Conservation (phyloP, 768 basidiomycete genomes). For the Russula compacta region DNA sequence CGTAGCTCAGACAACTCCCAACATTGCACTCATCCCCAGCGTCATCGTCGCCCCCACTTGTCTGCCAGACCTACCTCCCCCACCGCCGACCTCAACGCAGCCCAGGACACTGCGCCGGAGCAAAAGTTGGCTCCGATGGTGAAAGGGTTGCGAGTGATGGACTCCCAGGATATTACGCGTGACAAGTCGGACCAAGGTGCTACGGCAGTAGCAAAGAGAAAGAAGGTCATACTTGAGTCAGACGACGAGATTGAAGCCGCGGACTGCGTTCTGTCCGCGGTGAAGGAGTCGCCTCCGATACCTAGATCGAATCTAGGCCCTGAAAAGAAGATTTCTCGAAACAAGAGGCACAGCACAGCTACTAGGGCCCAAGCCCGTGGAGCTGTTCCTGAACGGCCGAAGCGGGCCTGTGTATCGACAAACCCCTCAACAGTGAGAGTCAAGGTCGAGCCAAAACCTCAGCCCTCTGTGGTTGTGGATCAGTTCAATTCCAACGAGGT, state of each 20-base stretch:
- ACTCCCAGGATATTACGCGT: conserved; percentile 9
- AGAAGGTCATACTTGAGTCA: background rate
- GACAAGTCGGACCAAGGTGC: background rate
- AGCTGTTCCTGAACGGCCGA: background rate
- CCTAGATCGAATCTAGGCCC: background rate
- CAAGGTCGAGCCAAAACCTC: background rate
- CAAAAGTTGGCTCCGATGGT: conserved; percentile 20
- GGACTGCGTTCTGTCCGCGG: background rate
- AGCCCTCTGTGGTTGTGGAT: background rate
- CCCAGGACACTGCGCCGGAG: conserved; percentile 16
- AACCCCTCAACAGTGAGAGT: background rate
- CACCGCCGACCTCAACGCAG: background rate
- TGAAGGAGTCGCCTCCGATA: background rate
- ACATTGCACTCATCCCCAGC: background rate
- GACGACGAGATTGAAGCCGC: conserved; percentile 5
- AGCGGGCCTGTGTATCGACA: background rate
- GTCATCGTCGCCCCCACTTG: conserved; percentile 8
- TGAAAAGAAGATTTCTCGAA: background rate
- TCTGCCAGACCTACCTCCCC: background rate
- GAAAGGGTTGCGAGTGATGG: conserved; percentile 12
- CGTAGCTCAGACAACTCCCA: background rate
- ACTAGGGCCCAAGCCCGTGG: background rate
- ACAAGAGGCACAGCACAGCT: background rate
- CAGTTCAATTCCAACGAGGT: background rate
- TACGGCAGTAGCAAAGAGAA: background rate